These are phyloP conservation scores for Exophiala mesophila DNA, from an alignment of 2,329 filamentous ascomycete species.

Conservation along the genomic window DNA sequence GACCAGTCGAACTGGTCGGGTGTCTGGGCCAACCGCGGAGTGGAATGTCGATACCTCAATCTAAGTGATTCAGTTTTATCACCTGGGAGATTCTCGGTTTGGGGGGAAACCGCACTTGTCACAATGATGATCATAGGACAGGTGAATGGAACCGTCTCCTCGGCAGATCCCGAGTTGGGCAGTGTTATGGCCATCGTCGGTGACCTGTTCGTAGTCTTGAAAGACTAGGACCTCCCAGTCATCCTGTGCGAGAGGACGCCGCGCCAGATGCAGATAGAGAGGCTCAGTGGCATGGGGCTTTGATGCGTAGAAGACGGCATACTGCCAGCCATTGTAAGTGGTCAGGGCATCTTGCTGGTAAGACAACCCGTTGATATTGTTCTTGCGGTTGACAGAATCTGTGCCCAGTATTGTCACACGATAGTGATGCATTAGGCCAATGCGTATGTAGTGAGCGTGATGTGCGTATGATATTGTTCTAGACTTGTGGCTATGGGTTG, in stretches of 20 bases:
- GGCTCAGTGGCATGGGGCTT: neutral
- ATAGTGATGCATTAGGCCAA: too few species aligned
- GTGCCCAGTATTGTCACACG: neutral
- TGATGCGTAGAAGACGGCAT: neutral
- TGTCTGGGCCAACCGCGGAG: neutral
- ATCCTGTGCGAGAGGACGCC: neutral
- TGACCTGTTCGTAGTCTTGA: neutral
- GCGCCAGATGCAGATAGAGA: neutral
- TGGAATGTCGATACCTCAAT: slow-evolving; percentile 3
- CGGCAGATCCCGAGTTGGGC: slow-evolving; percentile 1
- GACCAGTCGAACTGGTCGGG: neutral
- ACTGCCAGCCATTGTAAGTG: slow-evolving; percentile 2
- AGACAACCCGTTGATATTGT: neutral
- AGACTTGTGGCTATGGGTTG: too few species aligned
- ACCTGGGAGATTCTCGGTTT: neutral
- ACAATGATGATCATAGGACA: slow-evolving; percentile 1
- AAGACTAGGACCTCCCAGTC: neutral
- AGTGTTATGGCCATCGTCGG: slow-evolving; percentile 2
- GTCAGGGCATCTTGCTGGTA: slow-evolving; percentile 4
- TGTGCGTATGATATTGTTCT: too few species aligned
- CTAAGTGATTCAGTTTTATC: neutral
- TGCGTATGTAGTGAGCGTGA: too few species aligned
- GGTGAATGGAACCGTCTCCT: neutral
- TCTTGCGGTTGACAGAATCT: neutral
- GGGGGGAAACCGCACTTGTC: neutral